Percentiles rank a stretch among this genome's conserved stretches.
Evolutionary conservation across 805 yeast genomes (phyloP).

Genomic region (Lachancea thermotolerans): DNA sequence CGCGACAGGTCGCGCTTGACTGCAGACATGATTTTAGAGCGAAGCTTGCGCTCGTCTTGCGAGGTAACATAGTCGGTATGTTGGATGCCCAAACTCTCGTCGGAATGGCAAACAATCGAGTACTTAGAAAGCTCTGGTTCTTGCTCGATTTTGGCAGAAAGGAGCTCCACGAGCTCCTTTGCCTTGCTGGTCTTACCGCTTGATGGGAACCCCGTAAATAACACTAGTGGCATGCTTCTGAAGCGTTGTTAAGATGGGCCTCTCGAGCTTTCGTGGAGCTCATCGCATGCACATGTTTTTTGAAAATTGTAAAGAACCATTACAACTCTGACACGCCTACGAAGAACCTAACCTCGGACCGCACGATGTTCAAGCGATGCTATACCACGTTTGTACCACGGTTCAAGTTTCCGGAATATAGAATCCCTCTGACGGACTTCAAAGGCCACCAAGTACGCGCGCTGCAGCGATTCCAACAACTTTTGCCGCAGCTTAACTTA

Average conservation of each 20-base stretch:
- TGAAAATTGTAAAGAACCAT: background rate
- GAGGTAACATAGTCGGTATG: slow-evolving; percentile 68
- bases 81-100: slow-evolving; percentile 66
- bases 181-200: slow-evolving; percentile 82
- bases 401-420: slow-evolving; percentile 62
- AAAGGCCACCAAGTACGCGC: slow-evolving; percentile 90
- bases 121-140: slow-evolving; percentile 41
- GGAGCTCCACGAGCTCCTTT: slow-evolving; percentile 39
- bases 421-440: slow-evolving; percentile 66
- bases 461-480: slow-evolving; percentile 51
- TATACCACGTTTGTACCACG: slow-evolving; percentile 53
- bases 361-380: slow-evolving; percentile 1
- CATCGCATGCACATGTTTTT: slow-evolving; percentile 5
- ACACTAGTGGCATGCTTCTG: slow-evolving; percentile 69
- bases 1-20: slow-evolving; percentile 74
- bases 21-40: slow-evolving; percentile 83
- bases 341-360: too few species aligned
- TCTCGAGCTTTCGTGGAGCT: background rate
- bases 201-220: slow-evolving; percentile 79
- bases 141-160: slow-evolving; percentile 42
- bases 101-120: slow-evolving; percentile 64
- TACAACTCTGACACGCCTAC: too few species aligned
- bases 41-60: slow-evolving; percentile 65
- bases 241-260: background rate
- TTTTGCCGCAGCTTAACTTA: slow-evolving; percentile 75